These are phyloP conservation scores for Kazachstania viticola DNA, from an alignment of 805 yeast genomes.

Conservation along the genomic window DNA sequence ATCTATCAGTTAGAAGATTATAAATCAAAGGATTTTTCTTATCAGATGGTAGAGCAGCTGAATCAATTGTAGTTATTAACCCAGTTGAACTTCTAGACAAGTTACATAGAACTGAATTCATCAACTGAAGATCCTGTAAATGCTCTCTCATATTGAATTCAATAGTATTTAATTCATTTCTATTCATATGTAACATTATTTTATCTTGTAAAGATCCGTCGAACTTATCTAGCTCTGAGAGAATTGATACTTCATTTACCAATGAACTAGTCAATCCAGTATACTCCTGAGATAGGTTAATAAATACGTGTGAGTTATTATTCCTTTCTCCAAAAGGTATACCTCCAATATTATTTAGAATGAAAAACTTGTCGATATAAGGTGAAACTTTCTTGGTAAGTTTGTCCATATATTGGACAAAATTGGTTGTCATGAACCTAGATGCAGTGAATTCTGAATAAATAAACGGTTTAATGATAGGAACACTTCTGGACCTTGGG, in stretches of 20 bases:
- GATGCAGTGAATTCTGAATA: conserved; percentile 44
- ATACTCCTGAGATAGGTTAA: conserved; percentile 74
- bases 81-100: conserved; percentile 60
- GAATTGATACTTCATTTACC: conserved; percentile 2
- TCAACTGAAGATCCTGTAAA: conserved; percentile 50
- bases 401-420: conserved; percentile 27
- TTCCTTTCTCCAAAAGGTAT: conserved; percentile 78
- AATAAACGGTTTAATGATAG: conserved; percentile 51
- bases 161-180: conserved; percentile 24
- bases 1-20: conserved; percentile 83
- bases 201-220: conserved; percentile 12
- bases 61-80: conserved; percentile 70
- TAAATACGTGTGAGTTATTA: conserved; percentile 74
- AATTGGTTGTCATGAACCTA: conserved; percentile 28
- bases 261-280: conserved; percentile 6
- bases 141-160: no score
- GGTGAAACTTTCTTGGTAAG: conserved; percentile 28
- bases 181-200: conserved; percentile 10
- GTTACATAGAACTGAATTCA: conserved; percentile 43
- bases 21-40: conserved; percentile 74
- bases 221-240: conserved; percentile 8
- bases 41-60: conserved; percentile 42
- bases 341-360: conserved; percentile 78
- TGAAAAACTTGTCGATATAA: conserved; percentile 64
- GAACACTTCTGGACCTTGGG: conserved; percentile 23